These are phyloP conservation scores for Candida ortonii DNA, from an alignment of 805 yeast species.

Conservation along the genomic window DNA sequence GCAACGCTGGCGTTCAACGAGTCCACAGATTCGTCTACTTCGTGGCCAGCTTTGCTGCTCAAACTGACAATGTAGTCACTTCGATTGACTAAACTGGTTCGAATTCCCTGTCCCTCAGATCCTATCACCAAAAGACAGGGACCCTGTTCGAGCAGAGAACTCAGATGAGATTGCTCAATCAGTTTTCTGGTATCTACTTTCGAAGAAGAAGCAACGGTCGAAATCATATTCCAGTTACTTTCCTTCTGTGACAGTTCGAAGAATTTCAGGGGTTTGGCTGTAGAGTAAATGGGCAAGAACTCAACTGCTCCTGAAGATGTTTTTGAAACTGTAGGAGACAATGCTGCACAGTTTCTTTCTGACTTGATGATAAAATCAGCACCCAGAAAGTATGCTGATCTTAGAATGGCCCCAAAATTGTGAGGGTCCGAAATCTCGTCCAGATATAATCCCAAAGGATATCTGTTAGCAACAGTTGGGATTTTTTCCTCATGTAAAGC, in stretches of 20 bases:
- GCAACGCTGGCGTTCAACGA: slow-evolving; percentile 91
- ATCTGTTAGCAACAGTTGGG: slow-evolving; percentile 21
- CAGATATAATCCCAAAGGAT: slow-evolving; percentile 70
- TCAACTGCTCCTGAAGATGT: slow-evolving; percentile 86
- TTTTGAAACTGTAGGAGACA: slow-evolving; percentile 76
- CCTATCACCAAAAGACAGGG: slow-evolving; percentile 79
- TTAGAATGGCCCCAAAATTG: slow-evolving; percentile 76
- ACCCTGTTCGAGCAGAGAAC: slow-evolving; percentile 38
- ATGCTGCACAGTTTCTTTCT: slow-evolving; percentile 64
- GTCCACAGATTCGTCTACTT: slow-evolving; percentile 48
- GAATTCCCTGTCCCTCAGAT: slow-evolving; percentile 80
- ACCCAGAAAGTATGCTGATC: slow-evolving; percentile 80
- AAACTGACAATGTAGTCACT: slow-evolving; percentile 52
- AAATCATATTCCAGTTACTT: slow-evolving; percentile 70
- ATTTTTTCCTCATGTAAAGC: slow-evolving; percentile 8
- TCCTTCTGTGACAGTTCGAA: slow-evolving; percentile 51
- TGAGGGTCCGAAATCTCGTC: slow-evolving; percentile 87
- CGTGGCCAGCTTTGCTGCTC: slow-evolving; percentile 24
- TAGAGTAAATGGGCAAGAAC: slow-evolving; percentile 57
- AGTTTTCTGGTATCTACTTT: slow-evolving; percentile 21
- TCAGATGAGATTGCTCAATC: slow-evolving; percentile 42
- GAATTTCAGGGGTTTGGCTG: slow-evolving; percentile 58
- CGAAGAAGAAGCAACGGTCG: slow-evolving; percentile 48
- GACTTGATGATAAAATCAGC: slow-evolving; percentile 76
- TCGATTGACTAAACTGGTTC: slow-evolving; percentile 58